These are phyloP conservation scores for Grifola frondosa DNA, from an alignment of 1,284 basidiomycete genomes.

Conservation along the genomic window DNA sequence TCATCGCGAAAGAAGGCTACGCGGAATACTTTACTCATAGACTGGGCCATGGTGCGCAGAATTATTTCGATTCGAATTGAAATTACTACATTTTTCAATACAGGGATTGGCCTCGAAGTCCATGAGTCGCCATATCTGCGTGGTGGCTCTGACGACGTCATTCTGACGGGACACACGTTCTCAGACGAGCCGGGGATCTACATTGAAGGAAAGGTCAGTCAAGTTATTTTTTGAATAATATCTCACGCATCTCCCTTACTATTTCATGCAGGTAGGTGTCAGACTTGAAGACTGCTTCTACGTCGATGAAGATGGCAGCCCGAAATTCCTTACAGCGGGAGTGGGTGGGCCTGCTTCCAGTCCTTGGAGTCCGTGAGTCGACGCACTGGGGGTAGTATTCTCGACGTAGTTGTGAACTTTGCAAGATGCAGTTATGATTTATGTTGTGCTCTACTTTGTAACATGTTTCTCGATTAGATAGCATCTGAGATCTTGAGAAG, in stretches of 20 bases:
- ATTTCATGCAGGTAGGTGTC: slow-evolving; percentile 56
- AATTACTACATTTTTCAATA: not conserved
- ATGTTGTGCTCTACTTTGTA: not conserved
- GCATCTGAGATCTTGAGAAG: not conserved
- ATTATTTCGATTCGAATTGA: not conserved
- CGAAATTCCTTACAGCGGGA: slow-evolving; percentile 58
- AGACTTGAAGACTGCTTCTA: slow-evolving; percentile 84
- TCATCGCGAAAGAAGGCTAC: slow-evolving; percentile 48
- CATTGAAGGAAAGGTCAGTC: slow-evolving; percentile 65
- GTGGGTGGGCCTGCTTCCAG: slow-evolving; percentile 58
- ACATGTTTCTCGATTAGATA: slow-evolving; percentile 5
- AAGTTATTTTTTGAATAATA: not conserved
- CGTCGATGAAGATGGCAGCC: slow-evolving; percentile 52
- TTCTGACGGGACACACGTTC: slow-evolving; percentile 71
- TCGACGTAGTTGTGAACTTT: not conserved
- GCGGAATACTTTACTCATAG: slow-evolving; percentile 77
- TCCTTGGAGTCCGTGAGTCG: slow-evolving; percentile 50
- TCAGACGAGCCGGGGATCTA: slow-evolving; percentile 86
- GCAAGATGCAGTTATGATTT: not conserved
- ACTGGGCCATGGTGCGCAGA: slow-evolving; percentile 65
- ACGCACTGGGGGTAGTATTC: not conserved
- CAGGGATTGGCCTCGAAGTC: slow-evolving; percentile 80
- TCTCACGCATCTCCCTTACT: not conserved
- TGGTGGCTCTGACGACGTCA: slow-evolving; percentile 59
- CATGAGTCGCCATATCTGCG: slow-evolving; percentile 82